phyloP scores from a whole-genome alignment of 768 basidiomycete species.

The Leccinum longicurvipes region DNA sequence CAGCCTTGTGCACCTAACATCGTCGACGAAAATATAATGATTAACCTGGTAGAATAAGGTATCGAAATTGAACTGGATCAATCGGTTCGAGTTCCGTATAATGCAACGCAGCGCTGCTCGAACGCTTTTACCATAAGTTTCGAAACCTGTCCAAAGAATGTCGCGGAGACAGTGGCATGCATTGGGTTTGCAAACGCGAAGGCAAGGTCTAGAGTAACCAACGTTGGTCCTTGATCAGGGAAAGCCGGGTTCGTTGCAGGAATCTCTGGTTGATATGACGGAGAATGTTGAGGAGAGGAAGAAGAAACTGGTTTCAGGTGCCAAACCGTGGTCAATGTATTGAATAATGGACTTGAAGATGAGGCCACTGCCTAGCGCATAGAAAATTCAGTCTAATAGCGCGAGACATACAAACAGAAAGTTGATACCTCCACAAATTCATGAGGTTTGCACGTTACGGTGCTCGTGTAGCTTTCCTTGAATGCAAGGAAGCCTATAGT shows the following conservation, averaged over 20 bases:
- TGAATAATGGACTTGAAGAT: constrained; percentile 71
- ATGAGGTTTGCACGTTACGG: constrained; percentile 75
- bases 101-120: constrained; percentile 71
- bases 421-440: constrained; percentile 65
- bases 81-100: constrained; percentile 55
- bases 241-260: constrained; percentile 1
- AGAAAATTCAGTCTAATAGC: constrained; percentile 8
- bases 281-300: constrained; percentile 38
- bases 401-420: constrained; percentile 1
- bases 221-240: constrained; percentile 49
- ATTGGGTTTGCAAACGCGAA: constrained; percentile 88
- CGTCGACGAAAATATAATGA: not conserved
- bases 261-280: constrained; percentile 8
- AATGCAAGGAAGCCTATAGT: constrained; percentile 86
- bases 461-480: constrained; percentile 82
- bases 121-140: constrained; percentile 91
- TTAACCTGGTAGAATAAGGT: not conserved
- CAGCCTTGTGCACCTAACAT: not conserved
- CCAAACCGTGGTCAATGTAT: constrained; percentile 69
- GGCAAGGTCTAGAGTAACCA: constrained; percentile 79
- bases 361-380: constrained; percentile 61
- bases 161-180: constrained; percentile 76
- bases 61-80: constrained; percentile 5
- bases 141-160: constrained; percentile 85
- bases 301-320: constrained; percentile 58